Conservation (phyloP, 1,284 basidiomycete species). For the Ustilago cynodontis region DNA sequence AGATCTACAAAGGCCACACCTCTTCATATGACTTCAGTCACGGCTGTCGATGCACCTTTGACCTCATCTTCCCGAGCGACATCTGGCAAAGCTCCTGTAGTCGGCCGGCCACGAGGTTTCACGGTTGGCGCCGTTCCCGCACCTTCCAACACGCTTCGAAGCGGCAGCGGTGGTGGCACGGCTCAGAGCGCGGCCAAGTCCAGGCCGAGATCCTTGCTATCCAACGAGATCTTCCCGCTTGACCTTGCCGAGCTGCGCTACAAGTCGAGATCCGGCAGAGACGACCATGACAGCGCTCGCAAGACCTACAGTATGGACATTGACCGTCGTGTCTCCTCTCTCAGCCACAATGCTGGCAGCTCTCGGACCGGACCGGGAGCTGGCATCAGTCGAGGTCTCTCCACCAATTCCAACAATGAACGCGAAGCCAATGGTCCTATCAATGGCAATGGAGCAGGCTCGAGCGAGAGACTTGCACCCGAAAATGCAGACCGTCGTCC, state of each 20-base stretch:
- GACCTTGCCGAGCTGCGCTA: slow-evolving; percentile 47
- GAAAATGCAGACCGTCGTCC: slow-evolving; percentile 35
- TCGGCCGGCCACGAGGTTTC: slow-evolving; percentile 56
- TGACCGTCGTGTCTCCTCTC: slow-evolving; percentile 22
- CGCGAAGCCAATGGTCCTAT: neutral
- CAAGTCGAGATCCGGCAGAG: slow-evolving; percentile 12
- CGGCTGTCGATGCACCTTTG: slow-evolving; percentile 1
- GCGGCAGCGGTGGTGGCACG: slow-evolving; percentile 15
- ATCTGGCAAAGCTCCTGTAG: slow-evolving; percentile 5
- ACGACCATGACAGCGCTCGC: slow-evolving; percentile 21
- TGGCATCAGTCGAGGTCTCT: slow-evolving; percentile 15
- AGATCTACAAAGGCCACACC: slow-evolving; percentile 1
- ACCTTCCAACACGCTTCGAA: slow-evolving; percentile 10
- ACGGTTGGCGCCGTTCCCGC: slow-evolving; percentile 62
- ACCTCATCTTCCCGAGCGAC: slow-evolving; percentile 7
- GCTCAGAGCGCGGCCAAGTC: slow-evolving; percentile 19
- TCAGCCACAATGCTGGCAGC: neutral
- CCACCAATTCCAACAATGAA: slow-evolving; percentile 8
- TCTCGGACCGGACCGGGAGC: neutral
- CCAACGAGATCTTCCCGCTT: slow-evolving; percentile 56
- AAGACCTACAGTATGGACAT: slow-evolving; percentile 39
- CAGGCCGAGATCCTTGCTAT: slow-evolving; percentile 54
- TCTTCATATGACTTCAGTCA: neutral
- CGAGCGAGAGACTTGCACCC: slow-evolving; percentile 17
- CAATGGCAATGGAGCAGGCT: neutral